A percentile compares a stretch with the other conserved stretches of the same genome.
Conservation (phyloP, 2,329 filamentous ascomycete genomes). For the Cladorrhinum sp. region DNA sequence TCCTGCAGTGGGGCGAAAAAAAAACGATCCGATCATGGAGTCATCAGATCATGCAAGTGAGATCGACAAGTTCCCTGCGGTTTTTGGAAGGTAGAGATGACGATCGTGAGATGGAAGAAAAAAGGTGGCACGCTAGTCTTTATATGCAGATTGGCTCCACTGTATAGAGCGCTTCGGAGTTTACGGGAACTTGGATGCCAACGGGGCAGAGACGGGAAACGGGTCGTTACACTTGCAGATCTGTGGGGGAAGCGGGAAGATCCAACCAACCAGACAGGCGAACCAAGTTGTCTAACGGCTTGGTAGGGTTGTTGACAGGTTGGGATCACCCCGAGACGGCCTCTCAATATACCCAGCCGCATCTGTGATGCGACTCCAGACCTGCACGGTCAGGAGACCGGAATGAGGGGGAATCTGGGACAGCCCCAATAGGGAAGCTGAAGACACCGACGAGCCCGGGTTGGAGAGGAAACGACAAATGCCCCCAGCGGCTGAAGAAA, state of each 20-base stretch:
- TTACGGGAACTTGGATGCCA: not conserved
- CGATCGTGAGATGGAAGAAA: constrained; percentile 6
- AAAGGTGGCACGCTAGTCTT: not conserved
- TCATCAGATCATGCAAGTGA: constrained; percentile 9
- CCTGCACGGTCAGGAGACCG: not conserved
- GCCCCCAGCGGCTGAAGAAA: constrained; percentile 7
- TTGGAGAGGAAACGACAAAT: not conserved
- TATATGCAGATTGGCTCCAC: constrained; percentile 7
- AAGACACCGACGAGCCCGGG: not conserved
- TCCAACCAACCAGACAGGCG: not conserved
- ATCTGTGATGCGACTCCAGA: not conserved
- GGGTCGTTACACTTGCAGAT: constrained; percentile 2
- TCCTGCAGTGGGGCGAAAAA: constrained; percentile 4
- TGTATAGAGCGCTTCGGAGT: constrained; percentile 1
- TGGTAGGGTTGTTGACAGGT: constrained; percentile 5
- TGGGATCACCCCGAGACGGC: constrained; percentile 2
- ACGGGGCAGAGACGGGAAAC: not conserved
- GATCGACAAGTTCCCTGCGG: constrained; percentile 2
- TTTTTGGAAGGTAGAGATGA: constrained; percentile 5
- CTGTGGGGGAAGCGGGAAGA: constrained; percentile 7
- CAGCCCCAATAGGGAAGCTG: constrained; percentile 6
- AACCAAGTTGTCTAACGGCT: not conserved
- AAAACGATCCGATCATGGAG: constrained; percentile 9
- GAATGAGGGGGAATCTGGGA: constrained; percentile 1
- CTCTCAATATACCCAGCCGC: constrained; percentile 6